phyloP scores from a whole-genome alignment of 331 rosid species.

The Erythrophleum ivorense region DNA sequence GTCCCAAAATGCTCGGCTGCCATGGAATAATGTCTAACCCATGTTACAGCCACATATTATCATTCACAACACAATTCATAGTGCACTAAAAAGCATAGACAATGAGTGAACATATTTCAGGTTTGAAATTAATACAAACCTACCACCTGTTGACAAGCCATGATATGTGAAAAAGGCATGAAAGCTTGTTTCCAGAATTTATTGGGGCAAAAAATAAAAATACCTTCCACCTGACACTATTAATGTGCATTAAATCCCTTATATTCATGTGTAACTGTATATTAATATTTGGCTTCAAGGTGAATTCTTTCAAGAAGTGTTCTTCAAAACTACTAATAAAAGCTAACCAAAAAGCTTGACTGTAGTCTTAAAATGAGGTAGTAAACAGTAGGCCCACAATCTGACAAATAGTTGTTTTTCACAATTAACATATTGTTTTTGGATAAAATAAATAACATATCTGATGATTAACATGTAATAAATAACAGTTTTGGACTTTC shows the following conservation, averaged over 20 bases:
- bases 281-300: not conserved
- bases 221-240: not conserved
- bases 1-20: slow-evolving; percentile 29
- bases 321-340: not conserved
- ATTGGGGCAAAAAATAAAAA: not conserved
- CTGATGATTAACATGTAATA: not conserved
- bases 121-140: not conserved
- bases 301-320: not conserved
- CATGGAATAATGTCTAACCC: not conserved
- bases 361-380: not conserved
- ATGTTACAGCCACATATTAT: not conserved
- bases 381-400: not conserved
- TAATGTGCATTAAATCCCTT: not conserved
- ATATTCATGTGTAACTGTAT: not conserved
- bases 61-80: not conserved
- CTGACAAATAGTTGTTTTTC: not conserved
- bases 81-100: not conserved
- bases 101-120: not conserved
- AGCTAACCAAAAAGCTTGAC: not conserved
- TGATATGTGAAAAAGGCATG: not conserved
- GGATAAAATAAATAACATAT: not conserved
- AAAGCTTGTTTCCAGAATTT: not conserved
- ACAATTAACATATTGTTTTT: no score
- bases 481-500: not conserved
- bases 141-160: not conserved